Percentiles rank a stretch among this genome's conserved stretches.
Evolutionary conservation across 2,329 filamentous ascomycete genomes (phyloP).

Genomic region (Curvularia hawaiiensis): DNA sequence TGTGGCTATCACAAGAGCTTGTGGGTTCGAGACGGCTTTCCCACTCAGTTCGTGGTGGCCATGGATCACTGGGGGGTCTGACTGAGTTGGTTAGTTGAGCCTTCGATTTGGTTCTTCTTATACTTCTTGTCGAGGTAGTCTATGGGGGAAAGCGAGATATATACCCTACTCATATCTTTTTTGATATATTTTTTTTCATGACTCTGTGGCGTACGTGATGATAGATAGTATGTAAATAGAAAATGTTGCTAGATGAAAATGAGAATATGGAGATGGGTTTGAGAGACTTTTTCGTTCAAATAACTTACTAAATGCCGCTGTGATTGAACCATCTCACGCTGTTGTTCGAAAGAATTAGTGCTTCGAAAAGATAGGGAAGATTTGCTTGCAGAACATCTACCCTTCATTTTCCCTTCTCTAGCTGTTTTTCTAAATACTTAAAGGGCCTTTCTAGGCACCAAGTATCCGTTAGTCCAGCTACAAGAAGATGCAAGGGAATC

Average conservation of each 20-base stretch:
- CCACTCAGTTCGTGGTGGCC: conserved; percentile 36
- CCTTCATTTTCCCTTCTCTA: too few relatives aligned
- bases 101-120: not conserved
- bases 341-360: too few relatives aligned
- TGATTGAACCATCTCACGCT: too few relatives aligned
- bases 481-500: too few relatives aligned
- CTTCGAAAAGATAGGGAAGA: too few relatives aligned
- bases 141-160: not conserved
- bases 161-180: not conserved
- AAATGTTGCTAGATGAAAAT: not conserved
- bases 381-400: too few relatives aligned
- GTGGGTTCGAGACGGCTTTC: conserved; percentile 39
- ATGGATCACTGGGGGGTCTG: conserved; percentile 22
- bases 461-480: too few relatives aligned
- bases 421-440: too few relatives aligned
- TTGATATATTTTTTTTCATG: not conserved
- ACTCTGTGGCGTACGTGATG: not conserved
- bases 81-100: not conserved
- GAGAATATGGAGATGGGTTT: not conserved
- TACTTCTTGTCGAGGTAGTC: not conserved
- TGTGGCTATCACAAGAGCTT: conserved; percentile 51
- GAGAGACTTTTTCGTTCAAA: too few relatives aligned
- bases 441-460: too few relatives aligned
- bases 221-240: not conserved
- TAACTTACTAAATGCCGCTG: not conserved